Evolutionary conservation across 1,284 basidiomycete genomes (phyloP), one percentile per base, ranked within the genome.

Genomic region (Apiotrichum gamsii): DNA sequence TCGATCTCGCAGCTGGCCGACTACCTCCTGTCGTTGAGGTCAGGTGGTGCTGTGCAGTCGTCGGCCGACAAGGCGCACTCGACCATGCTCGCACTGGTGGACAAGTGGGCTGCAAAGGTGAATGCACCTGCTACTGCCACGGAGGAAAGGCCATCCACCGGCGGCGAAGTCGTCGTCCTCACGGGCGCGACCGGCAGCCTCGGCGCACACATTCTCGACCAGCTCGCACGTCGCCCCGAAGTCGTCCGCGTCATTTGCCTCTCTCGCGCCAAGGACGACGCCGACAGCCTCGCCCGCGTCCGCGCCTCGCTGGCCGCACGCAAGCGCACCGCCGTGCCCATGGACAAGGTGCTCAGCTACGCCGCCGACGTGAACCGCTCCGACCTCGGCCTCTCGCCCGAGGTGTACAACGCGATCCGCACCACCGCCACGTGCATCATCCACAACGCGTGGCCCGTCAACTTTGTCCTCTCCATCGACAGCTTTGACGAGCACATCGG

Each of bases 141-240:
- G 24, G 5, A 34, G 11, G 19, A 54, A 52, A 16, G 52, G 45
- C 5, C 24, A 33, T 25, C 19, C 44, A 6, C 18, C 6, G 10
- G 19, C 15, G 15, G 14, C 8, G 53, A 66, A 15, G 56, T 61
- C 3, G 53, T 70, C 24, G 56, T 69, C 4, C 69, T 83, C 23
- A 82, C 82, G 0, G 82, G 82, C 5, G 79, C 77, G 0, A 82
- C 82, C 1, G 82, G 82, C 0, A 79, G 78, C 0, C 74, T 83
- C 6, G 82, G 82, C 3, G 79, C 80, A 1, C 77, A 81, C 47
- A 72, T 82, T 11, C 74, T 83, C 16, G 63, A 73, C 24, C 73
- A 77, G 42, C 72, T 82, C 2, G 13, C 16, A 4, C 18, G 21
- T 10, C 65, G 68, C 2, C 49, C 64, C 0, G 45, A 62, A 2